Evolutionary conservation across 495 filamentous ascomycete genomes (phyloP).

Genomic region (Niebla homalea): DNA sequence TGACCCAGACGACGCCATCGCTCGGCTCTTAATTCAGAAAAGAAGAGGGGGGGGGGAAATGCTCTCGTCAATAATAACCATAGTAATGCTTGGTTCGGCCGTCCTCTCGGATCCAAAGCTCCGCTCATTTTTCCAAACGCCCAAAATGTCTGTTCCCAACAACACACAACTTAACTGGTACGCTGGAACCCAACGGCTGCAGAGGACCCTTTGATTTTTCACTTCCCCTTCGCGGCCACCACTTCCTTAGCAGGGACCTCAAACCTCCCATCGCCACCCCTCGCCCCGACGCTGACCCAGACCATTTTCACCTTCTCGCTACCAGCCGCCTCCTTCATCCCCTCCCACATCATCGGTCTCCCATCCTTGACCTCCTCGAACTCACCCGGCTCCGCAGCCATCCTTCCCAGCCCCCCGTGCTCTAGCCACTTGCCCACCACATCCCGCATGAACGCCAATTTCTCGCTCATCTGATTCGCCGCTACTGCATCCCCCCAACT

Average conservation of each 20-base stretch:
- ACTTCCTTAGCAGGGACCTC: slow-evolving; percentile 10
- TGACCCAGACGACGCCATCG: too few relatives aligned
- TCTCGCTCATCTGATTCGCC: slow-evolving; percentile 67
- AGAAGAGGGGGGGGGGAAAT: too few relatives aligned
- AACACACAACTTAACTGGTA: too few relatives aligned
- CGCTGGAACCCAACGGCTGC: too few relatives aligned
- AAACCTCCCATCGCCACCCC: slow-evolving; percentile 52
- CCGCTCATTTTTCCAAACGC: too few relatives aligned
- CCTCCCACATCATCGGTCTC: slow-evolving; percentile 40
- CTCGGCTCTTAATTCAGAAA: too few relatives aligned
- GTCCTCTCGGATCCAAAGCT: too few relatives aligned
- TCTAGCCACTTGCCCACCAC: slow-evolving; percentile 61
- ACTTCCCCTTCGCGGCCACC: too few relatives aligned
- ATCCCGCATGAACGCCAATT: slow-evolving; percentile 60
- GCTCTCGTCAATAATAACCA: too few relatives aligned
- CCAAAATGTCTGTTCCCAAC: too few relatives aligned
- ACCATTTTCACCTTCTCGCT: slow-evolving; percentile 65
- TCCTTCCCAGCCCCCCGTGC: slow-evolving; percentile 51
- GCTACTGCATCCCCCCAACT: slow-evolving; percentile 47
- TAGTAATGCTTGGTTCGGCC: too few relatives aligned
- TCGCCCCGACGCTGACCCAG: slow-evolving; percentile 73
- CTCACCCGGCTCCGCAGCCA: slow-evolving; percentile 33
- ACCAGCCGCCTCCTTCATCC: slow-evolving; percentile 49
- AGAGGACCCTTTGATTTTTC: too few relatives aligned
- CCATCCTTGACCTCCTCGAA: slow-evolving; percentile 23